phyloP scores from a whole-genome alignment of 139 green algal genomes.

The Mesostigma viride region DNA sequence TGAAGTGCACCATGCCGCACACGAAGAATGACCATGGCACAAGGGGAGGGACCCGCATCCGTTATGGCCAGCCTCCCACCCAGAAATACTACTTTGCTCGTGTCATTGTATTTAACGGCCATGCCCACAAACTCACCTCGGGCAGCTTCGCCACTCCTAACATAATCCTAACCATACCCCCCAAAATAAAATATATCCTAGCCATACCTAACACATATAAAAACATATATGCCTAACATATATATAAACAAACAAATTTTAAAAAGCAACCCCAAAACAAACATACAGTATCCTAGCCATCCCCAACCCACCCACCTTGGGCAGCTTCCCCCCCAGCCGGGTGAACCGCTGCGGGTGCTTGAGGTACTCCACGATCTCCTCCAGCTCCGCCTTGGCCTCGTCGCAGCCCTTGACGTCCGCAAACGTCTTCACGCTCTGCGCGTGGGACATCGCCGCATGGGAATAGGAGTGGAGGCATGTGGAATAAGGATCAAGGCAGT shows the following conservation, averaged over 20 bases:
- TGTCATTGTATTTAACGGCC: too few relatives aligned
- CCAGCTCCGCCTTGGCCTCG: constrained; percentile 90
- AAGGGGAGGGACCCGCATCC: too few relatives aligned
- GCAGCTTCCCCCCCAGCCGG: constrained; percentile 80
- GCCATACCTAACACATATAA: too few relatives aligned
- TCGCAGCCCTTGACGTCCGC: constrained; percentile 51
- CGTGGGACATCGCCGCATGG: not conserved
- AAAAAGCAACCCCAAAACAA: not conserved
- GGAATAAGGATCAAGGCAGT: not conserved
- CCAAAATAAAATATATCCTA: too few relatives aligned
- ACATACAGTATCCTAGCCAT: constrained; percentile 37
- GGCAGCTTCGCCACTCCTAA: too few relatives aligned
- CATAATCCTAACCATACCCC: too few relatives aligned
- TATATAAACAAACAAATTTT: constrained; percentile 12
- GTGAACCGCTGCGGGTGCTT: constrained; percentile 91
- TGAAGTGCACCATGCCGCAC: too few relatives aligned
- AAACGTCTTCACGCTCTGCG: constrained; percentile 36
- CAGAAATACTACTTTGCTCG: too few relatives aligned
- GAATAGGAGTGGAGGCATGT: not conserved
- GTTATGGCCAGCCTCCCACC: too few relatives aligned
- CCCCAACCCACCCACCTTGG: constrained; percentile 66
- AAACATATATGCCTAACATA: constrained; percentile 2
- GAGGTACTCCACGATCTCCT: constrained; percentile 92
- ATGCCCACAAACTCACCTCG: too few relatives aligned
- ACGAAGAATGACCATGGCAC: too few relatives aligned